Evolutionary conservation across 1,284 basidiomycete genomes (phyloP).

Genomic region (Kwoniella shivajii): DNA sequence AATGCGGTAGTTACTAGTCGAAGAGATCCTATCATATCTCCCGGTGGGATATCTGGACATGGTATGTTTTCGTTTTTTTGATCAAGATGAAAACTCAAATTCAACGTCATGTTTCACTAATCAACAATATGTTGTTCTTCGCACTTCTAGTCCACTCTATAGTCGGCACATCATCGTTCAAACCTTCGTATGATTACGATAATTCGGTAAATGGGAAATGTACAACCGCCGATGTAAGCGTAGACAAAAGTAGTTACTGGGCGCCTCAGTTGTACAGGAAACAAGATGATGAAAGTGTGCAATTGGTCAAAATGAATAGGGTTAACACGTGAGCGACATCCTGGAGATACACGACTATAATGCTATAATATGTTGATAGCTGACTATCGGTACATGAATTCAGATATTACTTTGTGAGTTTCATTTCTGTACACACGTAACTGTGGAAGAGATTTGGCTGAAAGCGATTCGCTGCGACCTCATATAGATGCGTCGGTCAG

Average conservation of each 20-base stretch:
- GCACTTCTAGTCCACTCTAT: constrained; percentile 12
- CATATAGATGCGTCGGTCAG: constrained; percentile 8
- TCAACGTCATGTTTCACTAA: background rate
- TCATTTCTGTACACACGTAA: too few species aligned
- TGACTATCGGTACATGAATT: background rate
- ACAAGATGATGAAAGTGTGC: constrained; percentile 11
- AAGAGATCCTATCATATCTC: constrained; percentile 12
- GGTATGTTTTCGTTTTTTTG: constrained; percentile 12
- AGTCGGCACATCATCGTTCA: constrained; percentile 18
- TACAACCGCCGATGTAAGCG: constrained; percentile 26
- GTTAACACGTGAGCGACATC: constrained; percentile 25
- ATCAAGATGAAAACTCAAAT: too few species aligned
- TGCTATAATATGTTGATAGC: too few species aligned
- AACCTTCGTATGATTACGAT: constrained; percentile 11
- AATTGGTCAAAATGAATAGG: constrained; percentile 20
- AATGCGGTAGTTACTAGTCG: constrained; percentile 2
- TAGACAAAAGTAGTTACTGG: constrained; percentile 35
- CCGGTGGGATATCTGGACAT: constrained; percentile 27
- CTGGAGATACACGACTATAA: too few species aligned
- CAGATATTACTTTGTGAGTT: constrained; percentile 12
- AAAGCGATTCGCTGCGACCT: too few species aligned
- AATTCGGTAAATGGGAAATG: constrained; percentile 21
- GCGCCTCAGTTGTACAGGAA: constrained; percentile 30
- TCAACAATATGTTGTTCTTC: background rate
- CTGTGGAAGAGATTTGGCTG: too few species aligned